phyloP scores from a whole-genome alignment of 1,284 basidiomycete genomes.

The Puccinia polysora region DNA sequence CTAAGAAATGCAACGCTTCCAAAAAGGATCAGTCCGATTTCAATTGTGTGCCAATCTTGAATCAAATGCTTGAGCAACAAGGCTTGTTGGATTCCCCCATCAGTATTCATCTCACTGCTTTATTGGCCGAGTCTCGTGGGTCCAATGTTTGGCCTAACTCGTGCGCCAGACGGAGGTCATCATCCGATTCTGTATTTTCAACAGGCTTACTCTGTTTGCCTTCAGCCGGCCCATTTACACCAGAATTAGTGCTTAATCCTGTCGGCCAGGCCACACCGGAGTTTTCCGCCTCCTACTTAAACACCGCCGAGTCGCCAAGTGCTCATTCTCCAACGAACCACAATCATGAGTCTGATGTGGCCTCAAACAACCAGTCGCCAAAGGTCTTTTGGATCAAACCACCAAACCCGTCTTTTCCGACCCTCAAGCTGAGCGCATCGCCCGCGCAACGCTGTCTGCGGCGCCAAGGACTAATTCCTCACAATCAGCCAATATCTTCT shows the following conservation, averaged over 20 bases:
- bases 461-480: slow-evolving; percentile 24
- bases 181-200: slow-evolving; percentile 8
- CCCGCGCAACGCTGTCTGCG: slow-evolving; percentile 11
- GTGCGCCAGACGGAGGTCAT: background rate
- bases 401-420: slow-evolving; percentile 5
- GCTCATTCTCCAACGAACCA: background rate
- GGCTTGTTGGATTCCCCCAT: slow-evolving; percentile 33
- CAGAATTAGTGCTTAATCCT: slow-evolving; percentile 12
- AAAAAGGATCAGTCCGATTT: background rate
- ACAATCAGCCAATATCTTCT: slow-evolving; percentile 23
- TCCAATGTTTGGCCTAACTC: background rate
- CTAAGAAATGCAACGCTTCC: background rate
- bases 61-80: slow-evolving; percentile 31
- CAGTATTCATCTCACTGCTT: slow-evolving; percentile 20
- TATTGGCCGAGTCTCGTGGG: background rate
- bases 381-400: slow-evolving; percentile 1
- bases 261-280: slow-evolving; percentile 23
- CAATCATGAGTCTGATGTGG: background rate
- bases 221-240: slow-evolving; percentile 29
- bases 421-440: slow-evolving; percentile 15
- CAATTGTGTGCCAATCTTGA: slow-evolving; percentile 5
- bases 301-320: background rate
- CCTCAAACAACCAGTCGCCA: background rate
- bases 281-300: background rate
- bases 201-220: background rate